Percentiles rank a stretch among this genome's conserved stretches.
Evolutionary conservation across 2,329 filamentous ascomycete genomes (phyloP).

Genomic region (Ophiostoma sp.): DNA sequence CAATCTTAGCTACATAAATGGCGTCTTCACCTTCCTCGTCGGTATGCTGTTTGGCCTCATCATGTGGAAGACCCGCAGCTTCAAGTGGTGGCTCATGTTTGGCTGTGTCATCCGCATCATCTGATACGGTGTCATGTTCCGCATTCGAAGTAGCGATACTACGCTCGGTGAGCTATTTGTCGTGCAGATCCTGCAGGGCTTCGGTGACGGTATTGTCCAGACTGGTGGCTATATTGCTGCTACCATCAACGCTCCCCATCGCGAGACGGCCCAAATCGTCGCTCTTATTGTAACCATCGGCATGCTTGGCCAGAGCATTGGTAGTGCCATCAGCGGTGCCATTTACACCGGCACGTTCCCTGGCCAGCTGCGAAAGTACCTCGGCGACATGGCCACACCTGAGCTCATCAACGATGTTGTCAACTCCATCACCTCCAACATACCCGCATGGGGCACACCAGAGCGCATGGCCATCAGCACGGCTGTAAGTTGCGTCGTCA

Average conservation of each 20-base stretch:
- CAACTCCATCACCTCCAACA: slow-evolving; percentile 21
- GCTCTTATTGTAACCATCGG: slow-evolving; percentile 21
- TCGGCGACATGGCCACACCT: slow-evolving; percentile 18
- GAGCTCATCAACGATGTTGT: slow-evolving; percentile 20
- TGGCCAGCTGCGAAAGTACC: slow-evolving; percentile 9
- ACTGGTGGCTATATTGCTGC: slow-evolving; percentile 22
- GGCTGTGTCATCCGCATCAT: slow-evolving; percentile 22
- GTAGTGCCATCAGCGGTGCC: slow-evolving; percentile 23
- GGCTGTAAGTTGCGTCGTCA: slow-evolving; percentile 13
- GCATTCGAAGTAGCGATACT: slow-evolving; percentile 15
- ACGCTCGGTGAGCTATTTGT: slow-evolving; percentile 19
- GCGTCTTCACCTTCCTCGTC: slow-evolving; percentile 21
- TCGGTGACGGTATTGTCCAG: slow-evolving; percentile 21
- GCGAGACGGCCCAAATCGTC: slow-evolving; percentile 21
- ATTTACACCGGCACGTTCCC: slow-evolving; percentile 24
- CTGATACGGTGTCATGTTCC: slow-evolving; percentile 23
- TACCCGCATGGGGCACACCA: slow-evolving; percentile 21
- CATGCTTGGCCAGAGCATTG: slow-evolving; percentile 20
- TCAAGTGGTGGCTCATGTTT: slow-evolving; percentile 23
- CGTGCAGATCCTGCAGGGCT: slow-evolving; percentile 21
- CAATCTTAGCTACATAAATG: slow-evolving; percentile 20
- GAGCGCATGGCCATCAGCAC: slow-evolving; percentile 20
- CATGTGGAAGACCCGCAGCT: slow-evolving; percentile 21
- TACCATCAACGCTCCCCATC: slow-evolving; percentile 22
- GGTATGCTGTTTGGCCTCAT: slow-evolving; percentile 21